Evolutionary conservation across 1,284 basidiomycete species (phyloP), one percentile per base, ranked within the genome.

Genomic region (Inonotus hispidus): DNA sequence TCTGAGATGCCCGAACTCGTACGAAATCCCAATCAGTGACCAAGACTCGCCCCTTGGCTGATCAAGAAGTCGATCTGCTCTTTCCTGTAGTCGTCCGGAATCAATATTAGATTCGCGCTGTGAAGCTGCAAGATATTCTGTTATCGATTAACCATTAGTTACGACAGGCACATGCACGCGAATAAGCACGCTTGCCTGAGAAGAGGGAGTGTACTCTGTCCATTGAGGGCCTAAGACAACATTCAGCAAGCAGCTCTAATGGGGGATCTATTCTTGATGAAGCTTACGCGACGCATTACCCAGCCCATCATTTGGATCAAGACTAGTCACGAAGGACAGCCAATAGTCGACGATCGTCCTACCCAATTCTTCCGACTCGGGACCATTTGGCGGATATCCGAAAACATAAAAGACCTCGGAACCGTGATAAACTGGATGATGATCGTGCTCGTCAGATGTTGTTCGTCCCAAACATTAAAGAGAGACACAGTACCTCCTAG

Each of bases 251-350:
- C 35, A 2, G 32, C 11, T 1, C 2, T 32, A 3, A 32, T 8
- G 3, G 27, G 5, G 16, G 14, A 32, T 35, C 7, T 1, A n/a
- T 16, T 11, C 23, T 46, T 11, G n/a, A n/a, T 5, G 45, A 39
- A 2, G 66, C 55, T 25, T 58, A 60, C 46, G 63, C 55, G 27
- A 52, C 60, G 56, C 52, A 57, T 65, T 65, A 23, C 81, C 80
- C 27, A 68, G 70, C 4, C 75, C 75, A 62, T 82, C 80, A 63
- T 82, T 82, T 6, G 81, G 80, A 58, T 79, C 72, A 41, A 80
- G 67, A 43, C 74, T 77, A 2, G 74, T 76, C 0, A 75, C 76
- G 60, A 82, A 82, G 0, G 80, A 82, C 14, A 82, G 70, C 79
- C 80, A 82, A 58, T 81, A 82, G 58, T 82, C 77, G 63, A 79